Base-by-base conservation (phyloP, 148 eudicot species). In the Vaccinium macrocarpon region DNA sequence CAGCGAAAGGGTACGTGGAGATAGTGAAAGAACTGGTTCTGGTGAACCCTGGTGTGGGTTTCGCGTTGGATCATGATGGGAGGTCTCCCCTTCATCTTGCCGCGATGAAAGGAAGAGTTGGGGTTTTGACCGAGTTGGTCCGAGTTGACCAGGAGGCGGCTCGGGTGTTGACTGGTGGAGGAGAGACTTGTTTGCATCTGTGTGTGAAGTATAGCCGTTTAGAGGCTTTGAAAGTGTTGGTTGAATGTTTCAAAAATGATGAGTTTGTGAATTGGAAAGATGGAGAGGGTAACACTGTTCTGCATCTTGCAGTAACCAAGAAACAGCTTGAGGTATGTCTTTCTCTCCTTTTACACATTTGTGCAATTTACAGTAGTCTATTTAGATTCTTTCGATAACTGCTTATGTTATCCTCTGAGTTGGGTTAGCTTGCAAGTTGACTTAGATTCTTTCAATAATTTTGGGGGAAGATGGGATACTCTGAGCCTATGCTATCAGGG, bases 11-110 rank as follows among this genome's bases (percentile, higher is more conserved):
- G 23, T 19, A 82, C 52, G 21, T n/a, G 5, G 78, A 85, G 0
- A 51, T 83, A 1, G 86, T 76, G 0, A 64, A 13, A n/a, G 32
- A 42, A 2, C 14, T 86, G 62, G 15, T 86, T 0, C 4, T 15
- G 12, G 88, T 27, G 10, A 56, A 64, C 27, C 55, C 79, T 2
- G 78, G 56, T 19, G 32, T 57, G 48, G 85, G 87, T 68, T 52
- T 84, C 35, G 85, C 53, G 25, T 82, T 82, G 48, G 87, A 84
- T 32, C 32, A n/a, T 13, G 84, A 88, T n/a, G 84, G 90, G 21
- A 48, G 64, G 23, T 76, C 74, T 32, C 90, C 90, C 2, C 48
- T 84, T n/a, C 90, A 86, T 52, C 55, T 88, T 0, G 90, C 90
- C 2, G 78, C 86, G 1, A 71, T 86, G 2, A 84, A 88, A 21